Conservation (phyloP, 345 rosid species). For the Draba incana region DNA sequence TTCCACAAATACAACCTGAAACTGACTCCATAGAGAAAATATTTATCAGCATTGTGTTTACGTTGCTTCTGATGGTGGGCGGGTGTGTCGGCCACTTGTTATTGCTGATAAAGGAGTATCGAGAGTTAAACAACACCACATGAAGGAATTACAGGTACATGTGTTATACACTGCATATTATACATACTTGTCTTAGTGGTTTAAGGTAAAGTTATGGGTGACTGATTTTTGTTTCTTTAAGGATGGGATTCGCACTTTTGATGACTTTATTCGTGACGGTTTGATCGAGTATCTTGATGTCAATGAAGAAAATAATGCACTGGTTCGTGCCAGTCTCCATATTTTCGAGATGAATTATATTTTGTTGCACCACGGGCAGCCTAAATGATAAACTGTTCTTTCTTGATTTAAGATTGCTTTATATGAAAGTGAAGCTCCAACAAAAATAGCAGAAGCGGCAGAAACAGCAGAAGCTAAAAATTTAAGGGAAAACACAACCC, state of each 20-base stretch:
- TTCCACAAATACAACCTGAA: slow-evolving; percentile 9
- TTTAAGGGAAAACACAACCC: slow-evolving; percentile 60
- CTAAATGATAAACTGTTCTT: slow-evolving; percentile 17
- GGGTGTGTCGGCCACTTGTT: slow-evolving; percentile 98
- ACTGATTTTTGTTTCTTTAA: slow-evolving; percentile 43
- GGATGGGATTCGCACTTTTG: slow-evolving; percentile 89
- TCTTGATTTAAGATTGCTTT: slow-evolving; percentile 70
- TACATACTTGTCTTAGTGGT: slow-evolving; percentile 22
- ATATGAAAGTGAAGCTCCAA: slow-evolving; percentile 74
- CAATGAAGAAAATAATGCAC: slow-evolving; percentile 94
- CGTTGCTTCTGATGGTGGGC: slow-evolving; percentile 98
- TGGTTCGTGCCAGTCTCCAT: slow-evolving; percentile 57
- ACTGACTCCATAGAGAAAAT: slow-evolving; percentile 34
- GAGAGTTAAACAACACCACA: slow-evolving; percentile 85
- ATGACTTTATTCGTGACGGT: slow-evolving; percentile 90
- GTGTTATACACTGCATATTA: slow-evolving; percentile 22
- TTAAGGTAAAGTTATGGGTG: slow-evolving; percentile 15
- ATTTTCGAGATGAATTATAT: slow-evolving; percentile 5
- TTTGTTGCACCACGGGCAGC: slow-evolving; percentile 5
- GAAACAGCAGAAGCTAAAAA: slow-evolving; percentile 17
- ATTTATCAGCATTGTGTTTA: slow-evolving; percentile 72
- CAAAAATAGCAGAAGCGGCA: slow-evolving; percentile 1
- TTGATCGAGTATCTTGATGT: slow-evolving; percentile 95
- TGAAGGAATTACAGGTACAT: slow-evolving; percentile 83
- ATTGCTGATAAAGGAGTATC: slow-evolving; percentile 92